These are phyloP conservation scores for Camellia granthamiana DNA, from an alignment of 148 eudicot species.

Conservation along the genomic window DNA sequence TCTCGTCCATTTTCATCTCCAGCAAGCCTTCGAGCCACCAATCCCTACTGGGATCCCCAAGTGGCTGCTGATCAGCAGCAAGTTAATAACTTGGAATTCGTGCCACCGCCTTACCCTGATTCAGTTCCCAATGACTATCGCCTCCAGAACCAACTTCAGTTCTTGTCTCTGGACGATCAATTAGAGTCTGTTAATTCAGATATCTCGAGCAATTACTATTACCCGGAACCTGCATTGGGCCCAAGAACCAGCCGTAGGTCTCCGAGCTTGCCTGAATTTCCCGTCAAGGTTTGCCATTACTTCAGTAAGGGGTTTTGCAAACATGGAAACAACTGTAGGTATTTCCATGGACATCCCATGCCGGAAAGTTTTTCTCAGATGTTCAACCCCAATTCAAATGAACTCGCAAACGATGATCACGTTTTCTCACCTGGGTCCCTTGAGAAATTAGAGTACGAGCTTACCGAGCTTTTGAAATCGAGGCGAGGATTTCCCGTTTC, in stretches of 20 bases:
- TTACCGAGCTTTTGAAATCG: slow-evolving; percentile 46
- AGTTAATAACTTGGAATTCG: slow-evolving; percentile 28
- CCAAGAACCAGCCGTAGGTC: slow-evolving; percentile 41
- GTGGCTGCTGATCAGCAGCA: slow-evolving; percentile 26
- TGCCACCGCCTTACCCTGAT: slow-evolving; percentile 33
- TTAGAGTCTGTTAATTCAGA: slow-evolving; percentile 32
- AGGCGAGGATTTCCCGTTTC: slow-evolving; percentile 48
- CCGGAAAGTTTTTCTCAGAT: slow-evolving; percentile 33
- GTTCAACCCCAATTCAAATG: slow-evolving; percentile 35
- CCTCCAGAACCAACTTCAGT: slow-evolving; percentile 37
- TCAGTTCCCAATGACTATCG: slow-evolving; percentile 33
- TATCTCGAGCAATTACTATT: slow-evolving; percentile 34
- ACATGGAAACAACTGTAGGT: slow-evolving; percentile 74
- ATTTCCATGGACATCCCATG: slow-evolving; percentile 47
- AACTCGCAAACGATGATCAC: slow-evolving; percentile 43
- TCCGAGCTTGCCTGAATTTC: slow-evolving; percentile 46
- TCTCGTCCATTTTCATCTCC: slow-evolving; percentile 31
- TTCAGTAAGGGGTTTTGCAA: slow-evolving; percentile 72
- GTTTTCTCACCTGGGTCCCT: slow-evolving; percentile 30
- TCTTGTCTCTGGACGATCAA: slow-evolving; percentile 45
- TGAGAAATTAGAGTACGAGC: slow-evolving; percentile 41
- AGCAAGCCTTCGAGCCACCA: slow-evolving; percentile 11
- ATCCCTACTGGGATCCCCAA: slow-evolving; percentile 39
- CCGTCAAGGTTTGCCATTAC: slow-evolving; percentile 72
- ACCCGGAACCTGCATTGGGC: slow-evolving; percentile 36